Percentiles rank a stretch among this genome's conserved stretches.
phyloP scores from a whole-genome alignment of 2,329 filamentous ascomycete genomes.

The Metarhizium rileyi region DNA sequence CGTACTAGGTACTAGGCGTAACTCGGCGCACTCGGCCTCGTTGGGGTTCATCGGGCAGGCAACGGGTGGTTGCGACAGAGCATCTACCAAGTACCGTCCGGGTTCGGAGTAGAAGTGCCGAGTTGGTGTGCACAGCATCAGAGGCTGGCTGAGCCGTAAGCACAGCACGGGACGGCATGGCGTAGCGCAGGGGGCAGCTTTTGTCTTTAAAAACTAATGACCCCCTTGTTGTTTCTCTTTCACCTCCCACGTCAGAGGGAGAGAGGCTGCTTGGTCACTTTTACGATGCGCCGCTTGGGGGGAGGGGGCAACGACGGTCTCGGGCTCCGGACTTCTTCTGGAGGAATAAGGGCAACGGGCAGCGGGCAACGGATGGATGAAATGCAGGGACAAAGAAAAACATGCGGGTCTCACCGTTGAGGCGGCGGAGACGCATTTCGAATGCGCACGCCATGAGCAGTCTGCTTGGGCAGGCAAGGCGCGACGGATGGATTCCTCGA shows the following conservation, averaged over 20 bases:
- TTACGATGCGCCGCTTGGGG: neutral
- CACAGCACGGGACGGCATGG: no score
- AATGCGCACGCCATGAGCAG: neutral
- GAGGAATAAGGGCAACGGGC: neutral
- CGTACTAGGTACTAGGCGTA: no score
- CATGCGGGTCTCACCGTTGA: conserved; percentile 2
- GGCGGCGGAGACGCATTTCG: conserved; percentile 7
- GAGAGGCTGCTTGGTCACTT: neutral
- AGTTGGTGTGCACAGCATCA: conserved; percentile 5
- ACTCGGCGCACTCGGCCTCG: no score
- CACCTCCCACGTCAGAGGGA: no score
- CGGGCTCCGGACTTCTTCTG: neutral
- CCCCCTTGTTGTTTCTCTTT: neutral
- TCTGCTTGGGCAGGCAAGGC: neutral
- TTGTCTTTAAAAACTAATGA: neutral
- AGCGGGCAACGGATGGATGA: neutral
- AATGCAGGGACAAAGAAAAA: neutral
- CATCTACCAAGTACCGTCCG: neutral
- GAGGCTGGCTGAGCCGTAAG: neutral
- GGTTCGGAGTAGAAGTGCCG: conserved; percentile 1
- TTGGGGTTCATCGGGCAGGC: no score
- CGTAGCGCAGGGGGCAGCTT: neutral
- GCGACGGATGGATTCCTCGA: conserved; percentile 4
- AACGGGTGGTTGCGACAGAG: neutral
- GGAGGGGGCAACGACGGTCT: neutral